Evolutionary conservation across 306 rosid species (phyloP).

Genomic region (Lathyrus oleraceus): DNA sequence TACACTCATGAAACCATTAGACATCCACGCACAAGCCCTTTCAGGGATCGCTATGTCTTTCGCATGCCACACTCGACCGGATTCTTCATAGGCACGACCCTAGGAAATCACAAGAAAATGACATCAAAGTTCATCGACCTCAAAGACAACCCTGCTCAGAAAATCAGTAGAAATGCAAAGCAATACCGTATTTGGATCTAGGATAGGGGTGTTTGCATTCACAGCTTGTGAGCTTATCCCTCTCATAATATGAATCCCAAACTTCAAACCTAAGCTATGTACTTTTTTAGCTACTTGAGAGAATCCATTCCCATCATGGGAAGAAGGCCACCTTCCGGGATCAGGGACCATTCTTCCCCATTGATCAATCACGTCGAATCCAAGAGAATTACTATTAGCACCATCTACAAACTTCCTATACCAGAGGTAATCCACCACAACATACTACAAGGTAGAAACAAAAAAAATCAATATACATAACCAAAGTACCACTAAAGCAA

Average conservation of each 20-base stretch:
- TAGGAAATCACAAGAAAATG: constrained; percentile 35
- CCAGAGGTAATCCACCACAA: constrained; percentile 96
- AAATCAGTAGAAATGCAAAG: constrained; percentile 20
- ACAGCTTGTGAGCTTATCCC: constrained; percentile 98
- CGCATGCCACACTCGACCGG: constrained; percentile 76
- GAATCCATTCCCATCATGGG: constrained; percentile 75
- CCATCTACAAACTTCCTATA: constrained; percentile 81
- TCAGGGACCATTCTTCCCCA: constrained; percentile 97
- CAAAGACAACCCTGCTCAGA: no score
- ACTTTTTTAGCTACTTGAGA: constrained; percentile 67
- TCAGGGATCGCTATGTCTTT: constrained; percentile 74
- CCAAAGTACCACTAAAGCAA: constrained; percentile 19
- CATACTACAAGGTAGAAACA: constrained; percentile 63
- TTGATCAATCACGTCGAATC: constrained; percentile 85
- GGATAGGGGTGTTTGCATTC: constrained; percentile 87
- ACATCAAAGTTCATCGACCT: constrained; percentile 12
- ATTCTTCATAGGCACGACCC: constrained; percentile 69
- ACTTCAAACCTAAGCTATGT: constrained; percentile 81
- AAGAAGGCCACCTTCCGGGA: constrained; percentile 93
- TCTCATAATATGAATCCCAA: constrained; percentile 97
- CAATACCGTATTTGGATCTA: constrained; percentile 69
- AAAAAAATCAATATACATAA: constrained; percentile 24
- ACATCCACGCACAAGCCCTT: constrained; percentile 89
- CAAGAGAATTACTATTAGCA: constrained; percentile 75
- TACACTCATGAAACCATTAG: constrained; percentile 90